A percentile compares a stretch with the other conserved stretches of the same genome.
Conservation (phyloP, 192 early-diverging fungal genomes). For the Umbelopsis vinacea region DNA sequence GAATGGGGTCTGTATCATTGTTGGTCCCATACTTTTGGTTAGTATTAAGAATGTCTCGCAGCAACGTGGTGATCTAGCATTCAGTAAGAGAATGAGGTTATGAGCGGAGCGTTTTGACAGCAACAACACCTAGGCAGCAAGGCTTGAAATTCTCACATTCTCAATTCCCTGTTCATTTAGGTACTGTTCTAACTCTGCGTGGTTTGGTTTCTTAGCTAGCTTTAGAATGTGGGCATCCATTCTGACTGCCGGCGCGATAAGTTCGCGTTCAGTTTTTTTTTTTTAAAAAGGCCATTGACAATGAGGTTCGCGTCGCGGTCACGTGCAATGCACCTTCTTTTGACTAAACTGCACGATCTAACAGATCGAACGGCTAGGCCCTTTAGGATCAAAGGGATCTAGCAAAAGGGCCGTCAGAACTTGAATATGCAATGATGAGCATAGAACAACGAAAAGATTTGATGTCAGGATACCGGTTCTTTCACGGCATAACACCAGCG, state of each 20-base stretch:
- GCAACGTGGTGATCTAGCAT: neutral
- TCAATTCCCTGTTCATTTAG: slow-evolving; percentile 8
- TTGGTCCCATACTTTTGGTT: neutral
- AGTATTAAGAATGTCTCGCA: neutral
- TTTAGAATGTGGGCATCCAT: slow-evolving; percentile 35
- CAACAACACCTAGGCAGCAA: slow-evolving; percentile 11
- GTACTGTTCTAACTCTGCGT: slow-evolving; percentile 20
- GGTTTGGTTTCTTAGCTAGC: slow-evolving; percentile 28
- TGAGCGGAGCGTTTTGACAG: neutral
- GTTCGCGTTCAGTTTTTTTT: slow-evolving; percentile 5
- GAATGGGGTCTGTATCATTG: slow-evolving; percentile 24
- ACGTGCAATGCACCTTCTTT: neutral
- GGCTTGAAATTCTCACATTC: slow-evolving; percentile 20
- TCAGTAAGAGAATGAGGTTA: neutral
- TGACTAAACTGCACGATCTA: no score
- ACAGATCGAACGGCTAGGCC: no score
- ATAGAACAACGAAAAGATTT: no score
- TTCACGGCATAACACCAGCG: no score
- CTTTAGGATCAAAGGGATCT: no score
- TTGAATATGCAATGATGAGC: no score
- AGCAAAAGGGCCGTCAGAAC: no score
- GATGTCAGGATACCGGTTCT: no score
- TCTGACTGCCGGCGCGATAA: neutral
- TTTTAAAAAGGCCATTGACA: no score
- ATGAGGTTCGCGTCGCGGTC: neutral